phyloP scores from a whole-genome alignment of 257 asterid species.

The Coffea eugenioides region DNA sequence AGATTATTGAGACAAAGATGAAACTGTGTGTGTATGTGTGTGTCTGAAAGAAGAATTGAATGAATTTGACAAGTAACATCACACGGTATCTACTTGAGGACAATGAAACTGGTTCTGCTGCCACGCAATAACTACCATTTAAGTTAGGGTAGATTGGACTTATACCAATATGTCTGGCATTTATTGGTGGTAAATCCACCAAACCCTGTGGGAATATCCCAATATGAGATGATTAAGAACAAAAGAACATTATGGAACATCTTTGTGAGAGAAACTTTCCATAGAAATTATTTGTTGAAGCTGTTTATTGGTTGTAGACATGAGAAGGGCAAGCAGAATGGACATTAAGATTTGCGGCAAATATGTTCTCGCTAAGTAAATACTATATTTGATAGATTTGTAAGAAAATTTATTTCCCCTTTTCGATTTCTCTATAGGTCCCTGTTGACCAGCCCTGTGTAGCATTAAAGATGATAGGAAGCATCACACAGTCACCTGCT shows the following conservation, averaged over 20 bases:
- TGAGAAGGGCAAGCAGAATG: too few relatives aligned
- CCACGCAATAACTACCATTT: background rate
- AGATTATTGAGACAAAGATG: too few relatives aligned
- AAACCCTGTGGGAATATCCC: too few relatives aligned
- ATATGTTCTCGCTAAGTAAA: too few relatives aligned
- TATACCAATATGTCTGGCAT: too few relatives aligned
- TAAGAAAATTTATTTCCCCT: background rate
- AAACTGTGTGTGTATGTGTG: too few relatives aligned
- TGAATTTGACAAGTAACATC: background rate
- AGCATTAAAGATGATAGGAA: slow-evolving; percentile 9
- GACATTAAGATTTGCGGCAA: too few relatives aligned
- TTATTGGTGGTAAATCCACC: too few relatives aligned
- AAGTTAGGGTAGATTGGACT: background rate
- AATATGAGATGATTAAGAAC: background rate
- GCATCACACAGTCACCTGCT: background rate
- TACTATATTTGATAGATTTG: background rate
- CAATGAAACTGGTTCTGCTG: background rate
- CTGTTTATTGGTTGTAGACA: too few relatives aligned
- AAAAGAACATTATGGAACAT: too few relatives aligned
- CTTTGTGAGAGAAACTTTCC: too few relatives aligned
- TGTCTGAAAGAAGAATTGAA: background rate
- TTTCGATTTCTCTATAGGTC: slow-evolving; percentile 25
- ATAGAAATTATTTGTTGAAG: too few relatives aligned
- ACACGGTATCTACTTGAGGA: background rate
- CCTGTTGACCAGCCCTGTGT: slow-evolving; percentile 29